Evolutionary conservation across 164 flowering plant species (phyloP), one percentile per base, ranked within the genome.

Genomic region (Kalanchoe fedtschenkoi): DNA sequence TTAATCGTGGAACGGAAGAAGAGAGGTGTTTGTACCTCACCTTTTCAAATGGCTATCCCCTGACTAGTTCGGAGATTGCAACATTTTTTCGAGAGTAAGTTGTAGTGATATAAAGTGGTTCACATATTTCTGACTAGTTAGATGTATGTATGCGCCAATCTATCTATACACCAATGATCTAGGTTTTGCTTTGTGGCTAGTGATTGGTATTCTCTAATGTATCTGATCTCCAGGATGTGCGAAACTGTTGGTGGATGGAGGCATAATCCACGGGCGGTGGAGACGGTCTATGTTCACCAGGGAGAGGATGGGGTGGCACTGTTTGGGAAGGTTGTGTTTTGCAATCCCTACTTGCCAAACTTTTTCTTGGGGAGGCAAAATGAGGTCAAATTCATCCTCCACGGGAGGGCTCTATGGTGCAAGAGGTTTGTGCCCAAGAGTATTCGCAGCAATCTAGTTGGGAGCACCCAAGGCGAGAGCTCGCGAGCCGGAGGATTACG

Each of bases 21-120:
- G 61, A 58, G 22, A 32, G 61, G 26, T 58, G 61, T 21, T 15
- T 58, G 39, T 58, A 58, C 24, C 61, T 58, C 14, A 58, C 61
- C 11, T 58, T 58, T 34, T 58, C 61, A 17, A 58, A 58, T 2
- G 61, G 61, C 21, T 11, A 32, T 11, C 61, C 61, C 19, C 4
- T 58, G 14, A 32, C 19, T 9, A 21, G 39, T 17, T 16, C 39
- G 1, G 61, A 58, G 39, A 58, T 58, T 6, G 21, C n/a, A 9
- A 19, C n/a, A 4, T 58, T 58, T 32, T 58, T 58, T 37, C 29
- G 17, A 16, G 61, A 58, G 61, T 58, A 58, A 58, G 61, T 58
- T 16, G 39, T 9, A 37, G 39, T 37, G 4, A 22, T 19, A n/a
- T 7, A 22, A 22, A 47, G 28, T 10, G 2, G 21, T 22, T 47